Conservation (phyloP, 805 yeast genomes). For the Starmerella cellae region DNA sequence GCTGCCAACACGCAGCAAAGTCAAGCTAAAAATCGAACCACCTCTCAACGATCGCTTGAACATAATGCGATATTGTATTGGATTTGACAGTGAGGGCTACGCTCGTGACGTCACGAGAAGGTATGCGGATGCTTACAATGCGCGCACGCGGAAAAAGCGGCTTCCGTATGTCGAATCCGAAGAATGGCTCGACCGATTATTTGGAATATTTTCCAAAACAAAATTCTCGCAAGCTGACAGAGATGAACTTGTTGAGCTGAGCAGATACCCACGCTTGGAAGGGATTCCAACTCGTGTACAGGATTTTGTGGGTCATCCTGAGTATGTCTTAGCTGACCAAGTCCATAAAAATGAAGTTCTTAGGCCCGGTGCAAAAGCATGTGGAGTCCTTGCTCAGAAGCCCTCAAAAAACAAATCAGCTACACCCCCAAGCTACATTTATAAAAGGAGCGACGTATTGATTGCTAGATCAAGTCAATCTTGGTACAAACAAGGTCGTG, state of each 20-base stretch:
- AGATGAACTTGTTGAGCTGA: conserved; percentile 47
- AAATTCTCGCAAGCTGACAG: conserved; percentile 26
- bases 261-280: conserved; percentile 51
- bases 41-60: conserved; percentile 46
- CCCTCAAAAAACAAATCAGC: conserved; percentile 18
- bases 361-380: conserved; percentile 44
- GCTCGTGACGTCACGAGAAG: conserved; percentile 76
- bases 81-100: conserved; percentile 51
- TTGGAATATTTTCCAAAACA: conserved; percentile 26
- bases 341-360: conserved; percentile 59
- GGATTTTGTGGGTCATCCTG: conserved; percentile 79
- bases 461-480: conserved; percentile 58
- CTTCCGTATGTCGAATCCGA: conserved; percentile 41
- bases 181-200: conserved; percentile 37
- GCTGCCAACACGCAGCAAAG: conserved; percentile 32
- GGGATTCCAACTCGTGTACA: conserved; percentile 77
- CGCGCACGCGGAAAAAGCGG: conserved; percentile 62
- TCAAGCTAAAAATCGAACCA: conserved; percentile 58
- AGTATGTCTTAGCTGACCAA: conserved; percentile 67
- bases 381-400: conserved; percentile 56
- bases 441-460: conserved; percentile 51
- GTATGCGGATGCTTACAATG: conserved; percentile 56
- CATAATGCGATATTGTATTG: conserved; percentile 59
- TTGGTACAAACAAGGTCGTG: conserved; percentile 76
- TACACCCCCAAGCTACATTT: conserved; percentile 33